Base-by-base conservation (phyloP, 1,139 yeast genomes). In the Geotrichum fermentans region DNA sequence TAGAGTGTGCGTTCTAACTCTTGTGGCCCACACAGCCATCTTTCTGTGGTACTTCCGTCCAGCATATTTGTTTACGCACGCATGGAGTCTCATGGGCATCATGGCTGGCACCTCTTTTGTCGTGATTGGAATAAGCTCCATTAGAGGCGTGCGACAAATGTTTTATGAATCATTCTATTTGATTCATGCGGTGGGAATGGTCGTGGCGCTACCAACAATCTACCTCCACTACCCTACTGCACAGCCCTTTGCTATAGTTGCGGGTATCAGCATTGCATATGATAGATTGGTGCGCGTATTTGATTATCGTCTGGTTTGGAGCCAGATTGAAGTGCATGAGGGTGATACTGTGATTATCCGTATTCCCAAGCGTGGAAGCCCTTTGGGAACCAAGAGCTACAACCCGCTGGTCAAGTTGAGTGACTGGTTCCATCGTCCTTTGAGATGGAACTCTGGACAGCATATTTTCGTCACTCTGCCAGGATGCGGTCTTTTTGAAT, bases 371-470 rank as follows among this genome's bases (percentile, higher is more conserved):
- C 48, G 21, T 10, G 39, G 39, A 6, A 24, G 42, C 16, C 34
- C 8, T 6, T 10, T 14, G 3, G 10, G 28, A 3, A 16, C 16
- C 29, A 20, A 34, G 28, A n/a, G n/a, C n/a, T 22, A 17, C 22
- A 35, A 40, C 14, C 43, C 42, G 11, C 18, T 36, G 14, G 42
- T 20, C 21, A 11, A 20, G 14, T 34, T 32, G 30, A 20, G 16
- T 17, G 21, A 10, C 7, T 41, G 26, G 21, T 26, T 41, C 6
- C 28, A 24, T 11, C 45, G 58, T n/a, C 49, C 56, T 6, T 51
- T 58, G 26, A 34, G 47, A 2, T 61, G 64, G 62, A 41, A 45
- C 21, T 48, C 60, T 2, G 65, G 65, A 11, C 63, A 61, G 46
- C 65, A 61, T 43, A 43, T 59, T 8, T 61, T 58, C 40, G 35